Evolutionary conservation across 2,329 filamentous ascomycete genomes (phyloP), one percentile per base, ranked within the genome.

Genomic region (Arthrobotrys megalospora): DNA sequence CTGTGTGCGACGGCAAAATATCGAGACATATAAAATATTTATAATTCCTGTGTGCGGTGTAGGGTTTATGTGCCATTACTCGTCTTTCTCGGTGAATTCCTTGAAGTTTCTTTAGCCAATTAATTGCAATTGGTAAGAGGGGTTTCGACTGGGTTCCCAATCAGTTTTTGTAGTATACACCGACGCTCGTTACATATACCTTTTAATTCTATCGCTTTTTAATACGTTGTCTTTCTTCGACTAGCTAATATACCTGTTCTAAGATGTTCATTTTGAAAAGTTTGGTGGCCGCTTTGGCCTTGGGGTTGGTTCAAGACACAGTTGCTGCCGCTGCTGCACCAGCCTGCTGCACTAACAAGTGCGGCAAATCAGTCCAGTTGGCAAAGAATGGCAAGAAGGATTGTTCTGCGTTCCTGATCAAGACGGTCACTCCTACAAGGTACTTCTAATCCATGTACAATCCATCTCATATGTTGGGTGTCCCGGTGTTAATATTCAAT

Each of bases 251-350:
- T 48, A 47, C 8, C 24, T 6, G 7, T 43, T 55, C 7, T 28
- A 41, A 24, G 6, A 77, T 77, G 73, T 67, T 71, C 19, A 16
- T 77, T 34, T 48, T 68, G 43, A 77, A 67, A 34, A 64, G 60
- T 65, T 38, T 77, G 38, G 73, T 62, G 66, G 73, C 73, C 38
- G 73, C 28, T 8, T 45, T 77, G 58, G 66, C 65, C 43, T 62
- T 77, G 41, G 66, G 60, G 21, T 47, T 77, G 41, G 62, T 58
- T n/a, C 66, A 71, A 32, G 60, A 55, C 14, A 48, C 66, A 7
- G 24, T 67, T 52, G 73, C 73, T 14, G 48, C 55, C 3, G 41
- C 52, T 6, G 28, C 28, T 11, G 41, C 52, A 21, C 50, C 47
- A 3, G 32, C 52, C 3, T 70, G 66, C 36, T 77, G 73, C 28